Percentiles rank a stretch among this genome's conserved stretches.
phyloP scores from a whole-genome alignment of 2,329 filamentous ascomycete genomes.

The Colletotrichum lupini region DNA sequence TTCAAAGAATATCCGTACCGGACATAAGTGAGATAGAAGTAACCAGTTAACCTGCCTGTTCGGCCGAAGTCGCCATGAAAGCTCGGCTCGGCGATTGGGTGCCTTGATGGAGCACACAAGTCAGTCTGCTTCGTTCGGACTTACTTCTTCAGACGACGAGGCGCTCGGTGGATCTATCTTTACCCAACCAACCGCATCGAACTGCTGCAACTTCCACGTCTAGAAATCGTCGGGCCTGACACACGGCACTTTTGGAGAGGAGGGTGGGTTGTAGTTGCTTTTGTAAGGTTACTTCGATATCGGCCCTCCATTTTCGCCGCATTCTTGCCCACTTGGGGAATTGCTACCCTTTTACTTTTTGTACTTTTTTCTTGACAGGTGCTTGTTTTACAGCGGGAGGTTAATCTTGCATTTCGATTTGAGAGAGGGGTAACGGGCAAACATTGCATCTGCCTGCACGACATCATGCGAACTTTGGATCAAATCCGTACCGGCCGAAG shows the following conservation, averaged over 20 bases:
- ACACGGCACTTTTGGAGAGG: not conserved
- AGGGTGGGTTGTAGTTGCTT: no score
- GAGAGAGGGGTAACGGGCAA: not conserved
- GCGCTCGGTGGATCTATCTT: not conserved
- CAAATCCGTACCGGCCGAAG: not conserved
- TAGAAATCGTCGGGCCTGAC: not conserved
- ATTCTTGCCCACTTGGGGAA: not conserved
- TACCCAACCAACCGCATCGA: not conserved
- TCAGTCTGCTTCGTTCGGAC: no score
- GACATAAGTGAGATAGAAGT: not conserved
- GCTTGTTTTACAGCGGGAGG: not conserved
- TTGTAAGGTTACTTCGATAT: no score
- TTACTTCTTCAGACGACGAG: not conserved
- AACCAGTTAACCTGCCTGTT: not conserved
- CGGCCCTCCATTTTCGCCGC: not conserved
- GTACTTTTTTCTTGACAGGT: not conserved
- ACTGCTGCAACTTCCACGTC: not conserved
- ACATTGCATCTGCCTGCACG: no score
- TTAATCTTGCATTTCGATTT: not conserved
- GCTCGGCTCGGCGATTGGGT: conserved; percentile 19
- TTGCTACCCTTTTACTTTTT: not conserved
- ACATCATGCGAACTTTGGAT: not conserved
- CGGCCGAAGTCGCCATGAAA: not conserved
- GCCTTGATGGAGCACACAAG: not conserved
- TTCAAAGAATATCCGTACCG: not conserved